phyloP scores from a whole-genome alignment of 2,329 filamentous ascomycete species.

The Parafenestella ontariensis region DNA sequence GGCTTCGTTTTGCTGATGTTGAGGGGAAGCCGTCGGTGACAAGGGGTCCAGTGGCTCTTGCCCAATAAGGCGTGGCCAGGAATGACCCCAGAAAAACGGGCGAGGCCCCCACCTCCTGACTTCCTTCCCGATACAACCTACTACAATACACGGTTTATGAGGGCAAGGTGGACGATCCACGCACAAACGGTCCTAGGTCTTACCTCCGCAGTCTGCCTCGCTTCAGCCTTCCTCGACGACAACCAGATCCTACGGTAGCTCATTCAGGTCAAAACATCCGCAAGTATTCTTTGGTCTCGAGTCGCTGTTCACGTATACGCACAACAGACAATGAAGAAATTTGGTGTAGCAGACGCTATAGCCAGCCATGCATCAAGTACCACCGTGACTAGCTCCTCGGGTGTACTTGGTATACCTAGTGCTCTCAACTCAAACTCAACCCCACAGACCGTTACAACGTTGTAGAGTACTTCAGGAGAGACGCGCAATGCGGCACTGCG shows the following conservation, averaged over 20 bases:
- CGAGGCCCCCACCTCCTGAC: slow-evolving; percentile 5
- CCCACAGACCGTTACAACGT: background rate
- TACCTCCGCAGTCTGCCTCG: background rate
- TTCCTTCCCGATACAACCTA: too few relatives aligned
- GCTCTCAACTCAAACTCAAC: slow-evolving; percentile 10
- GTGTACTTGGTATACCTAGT: background rate
- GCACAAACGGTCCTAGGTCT: too few relatives aligned
- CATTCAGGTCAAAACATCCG: too few relatives aligned
- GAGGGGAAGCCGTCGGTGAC: slow-evolving; percentile 4
- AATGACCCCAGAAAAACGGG: background rate
- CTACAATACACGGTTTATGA: too few relatives aligned
- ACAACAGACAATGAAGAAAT: too few relatives aligned
- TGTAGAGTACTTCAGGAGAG: background rate
- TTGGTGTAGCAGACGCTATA: background rate
- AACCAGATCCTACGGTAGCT: background rate
- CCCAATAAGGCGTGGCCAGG: background rate
- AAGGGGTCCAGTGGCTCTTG: slow-evolving; percentile 1
- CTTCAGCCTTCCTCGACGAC: background rate
- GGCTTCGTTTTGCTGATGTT: background rate
- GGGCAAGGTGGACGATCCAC: too few relatives aligned
- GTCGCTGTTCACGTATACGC: too few relatives aligned
- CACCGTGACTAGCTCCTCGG: slow-evolving; percentile 10
- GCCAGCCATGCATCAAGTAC: background rate
- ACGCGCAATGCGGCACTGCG: too few relatives aligned
- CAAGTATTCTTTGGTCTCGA: too few relatives aligned